Base-by-base conservation (phyloP, 73 alveolate genomes). In the Paramecium primaurelia region DNA sequence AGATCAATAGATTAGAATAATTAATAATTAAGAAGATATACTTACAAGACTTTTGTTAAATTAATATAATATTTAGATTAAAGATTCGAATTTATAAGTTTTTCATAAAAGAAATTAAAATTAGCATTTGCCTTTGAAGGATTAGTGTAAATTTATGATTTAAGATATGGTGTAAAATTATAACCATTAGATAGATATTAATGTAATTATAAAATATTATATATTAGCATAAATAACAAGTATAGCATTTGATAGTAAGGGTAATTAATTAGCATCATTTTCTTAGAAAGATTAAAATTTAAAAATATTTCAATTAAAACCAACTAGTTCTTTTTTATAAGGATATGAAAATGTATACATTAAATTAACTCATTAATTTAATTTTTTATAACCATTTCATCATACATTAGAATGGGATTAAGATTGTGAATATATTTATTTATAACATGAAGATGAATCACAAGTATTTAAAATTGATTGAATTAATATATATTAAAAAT, bases 81-180 rank as follows among this genome's bases (percentile, higher is more conserved):
- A 34, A 80, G 49, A 44, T 80, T 14, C 14, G 51, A 42, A 47
- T 45, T 10, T 26, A 42, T 80, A 42, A 80, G 58, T 22, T 44
- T 16, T 4, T 80, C 77, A 11, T 22, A 80, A 26, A 26, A 80
- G 58, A 45, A 26, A 47, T 80, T 32, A 49, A 80, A 80, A 47
- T 18, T 80, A n/a, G 91, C 91, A 7, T 80, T 80, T 26, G 71
- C 91, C 6, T 32, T 40, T 80, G 91, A 80, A 80, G 91, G 77
- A 0, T 26, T 80, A 28, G 58, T 80, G 0, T n/a, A 80, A 9
- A 42, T 80, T 22, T 80, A 80, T 49, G 91, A 80, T 80, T 22
- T 80, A 20, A 42, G 91, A 80, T 80, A 80, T 80, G 91, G 91
- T 20, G 77, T 80, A 38, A 80, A 80, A 18, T 47, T 80, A 40